phyloP scores from a whole-genome alignment of 495 filamentous ascomycete genomes.

The Penicillium canariense region DNA sequence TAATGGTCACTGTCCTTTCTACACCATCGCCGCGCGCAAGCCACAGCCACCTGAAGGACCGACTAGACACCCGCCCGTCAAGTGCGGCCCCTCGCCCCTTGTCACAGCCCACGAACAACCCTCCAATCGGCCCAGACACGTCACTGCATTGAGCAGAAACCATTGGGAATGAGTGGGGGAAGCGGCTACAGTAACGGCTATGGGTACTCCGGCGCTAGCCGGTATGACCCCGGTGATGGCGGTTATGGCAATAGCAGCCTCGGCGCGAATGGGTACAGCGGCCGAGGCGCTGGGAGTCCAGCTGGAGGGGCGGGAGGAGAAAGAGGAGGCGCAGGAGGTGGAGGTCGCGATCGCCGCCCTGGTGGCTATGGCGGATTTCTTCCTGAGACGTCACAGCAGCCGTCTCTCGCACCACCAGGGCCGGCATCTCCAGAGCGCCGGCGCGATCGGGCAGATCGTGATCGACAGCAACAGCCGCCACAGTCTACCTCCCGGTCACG shows the following conservation, averaged over 20 bases:
- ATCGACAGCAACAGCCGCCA: constrained; percentile 32
- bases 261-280: constrained; percentile 36
- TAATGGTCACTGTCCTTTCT: constrained; percentile 18
- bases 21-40: constrained; percentile 15
- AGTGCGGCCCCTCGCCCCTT: constrained; percentile 20
- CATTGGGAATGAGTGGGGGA: constrained; percentile 43
- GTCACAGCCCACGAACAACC: constrained; percentile 17
- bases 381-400: constrained; percentile 33
- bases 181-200: constrained; percentile 44
- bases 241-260: constrained; percentile 34
- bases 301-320: constrained; percentile 19
- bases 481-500: constrained; percentile 36
- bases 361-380: constrained; percentile 50
- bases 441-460: constrained; percentile 37
- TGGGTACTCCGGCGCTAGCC: constrained; percentile 42
- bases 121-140: constrained; percentile 4
- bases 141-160: neutral
- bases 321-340: constrained; percentile 24
- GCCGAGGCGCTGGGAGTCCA: constrained; percentile 16
- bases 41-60: constrained; percentile 12
- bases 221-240: constrained; percentile 39
- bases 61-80: neutral
- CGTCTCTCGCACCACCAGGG: constrained; percentile 18
- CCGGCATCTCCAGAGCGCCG: constrained; percentile 36
- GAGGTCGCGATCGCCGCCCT: constrained; percentile 34